Percentiles rank a stretch among this genome's conserved stretches.
These are phyloP conservation scores for Mycena amicta DNA, from an alignment of 768 basidiomycete genomes.

Conservation along the genomic window DNA sequence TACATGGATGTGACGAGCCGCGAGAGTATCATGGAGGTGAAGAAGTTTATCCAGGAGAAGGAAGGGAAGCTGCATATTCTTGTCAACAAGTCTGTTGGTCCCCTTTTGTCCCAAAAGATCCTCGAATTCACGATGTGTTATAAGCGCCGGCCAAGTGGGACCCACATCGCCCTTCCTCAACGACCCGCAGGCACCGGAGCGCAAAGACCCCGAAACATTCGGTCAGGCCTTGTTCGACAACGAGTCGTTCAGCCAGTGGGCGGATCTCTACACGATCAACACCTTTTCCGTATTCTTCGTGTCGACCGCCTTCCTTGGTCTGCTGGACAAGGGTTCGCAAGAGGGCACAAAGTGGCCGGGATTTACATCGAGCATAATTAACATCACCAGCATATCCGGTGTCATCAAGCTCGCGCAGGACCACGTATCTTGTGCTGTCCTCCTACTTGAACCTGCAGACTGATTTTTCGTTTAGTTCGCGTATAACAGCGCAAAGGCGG, in stretches of 20 bases:
- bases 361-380: constrained; percentile 70
- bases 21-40: constrained; percentile 60
- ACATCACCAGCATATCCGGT: constrained; percentile 80
- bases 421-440: constrained; percentile 56
- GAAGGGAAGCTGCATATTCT: constrained; percentile 79
- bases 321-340: constrained; percentile 71
- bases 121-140: too few relatives aligned
- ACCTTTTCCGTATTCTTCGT: constrained; percentile 78
- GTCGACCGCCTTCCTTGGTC: constrained; percentile 73
- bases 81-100: constrained; percentile 76
- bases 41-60: constrained; percentile 52
- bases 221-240: constrained; percentile 72
- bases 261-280: constrained; percentile 64
- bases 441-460: background rate
- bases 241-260: constrained; percentile 67
- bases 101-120: background rate
- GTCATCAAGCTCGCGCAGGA: constrained; percentile 69
- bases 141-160: constrained; percentile 75
- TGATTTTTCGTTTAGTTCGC: constrained; percentile 54
- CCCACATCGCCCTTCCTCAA: constrained; percentile 63
- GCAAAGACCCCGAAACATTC: constrained; percentile 63
- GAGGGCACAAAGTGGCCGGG: constrained; percentile 43
- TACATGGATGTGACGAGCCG: constrained; percentile 75
- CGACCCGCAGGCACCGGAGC: constrained; percentile 56
- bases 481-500: constrained; percentile 83